Evolutionary conservation across 352 stramenopile species (phyloP).

Genomic region (Pythium aquatile): DNA sequence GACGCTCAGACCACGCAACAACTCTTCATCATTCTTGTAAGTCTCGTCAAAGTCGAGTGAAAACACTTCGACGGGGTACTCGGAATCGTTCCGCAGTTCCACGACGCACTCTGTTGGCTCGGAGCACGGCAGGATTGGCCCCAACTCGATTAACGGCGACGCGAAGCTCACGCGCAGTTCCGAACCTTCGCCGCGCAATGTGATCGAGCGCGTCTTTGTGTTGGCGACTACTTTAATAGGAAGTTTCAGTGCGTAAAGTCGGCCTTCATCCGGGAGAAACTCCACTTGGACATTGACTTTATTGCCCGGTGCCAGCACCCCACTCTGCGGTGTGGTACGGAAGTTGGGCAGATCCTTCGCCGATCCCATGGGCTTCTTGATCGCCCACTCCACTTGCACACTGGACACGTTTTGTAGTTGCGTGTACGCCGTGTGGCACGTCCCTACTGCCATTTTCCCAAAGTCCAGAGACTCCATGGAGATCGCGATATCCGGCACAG

Average conservation of each 20-base stretch:
- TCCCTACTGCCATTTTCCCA: constrained; percentile 85
- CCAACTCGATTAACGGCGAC: constrained; percentile 79
- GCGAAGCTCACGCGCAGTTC: constrained; percentile 81
- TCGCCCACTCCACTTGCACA: constrained; percentile 88
- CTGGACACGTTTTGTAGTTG: constrained; percentile 91
- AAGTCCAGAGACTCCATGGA: constrained; percentile 88
- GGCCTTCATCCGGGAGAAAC: constrained; percentile 84
- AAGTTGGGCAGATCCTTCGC: constrained; percentile 83
- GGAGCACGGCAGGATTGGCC: constrained; percentile 83
- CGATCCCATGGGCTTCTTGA: constrained; percentile 89
- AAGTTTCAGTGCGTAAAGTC: constrained; percentile 79
- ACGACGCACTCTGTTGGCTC: constrained; percentile 46
- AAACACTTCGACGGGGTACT: constrained; percentile 90
- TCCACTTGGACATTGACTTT: constrained; percentile 89
- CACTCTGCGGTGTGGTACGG: constrained; percentile 65
- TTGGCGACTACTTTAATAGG: constrained; percentile 87
- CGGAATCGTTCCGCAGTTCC: constrained; percentile 85
- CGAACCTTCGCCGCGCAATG: constrained; percentile 74
- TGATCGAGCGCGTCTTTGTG: constrained; percentile 72
- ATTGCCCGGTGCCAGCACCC: constrained; percentile 68
- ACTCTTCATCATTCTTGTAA: constrained; percentile 86
- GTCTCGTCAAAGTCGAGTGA: constrained; percentile 86
- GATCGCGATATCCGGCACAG: constrained; percentile 88
- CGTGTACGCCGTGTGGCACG: constrained; percentile 86
- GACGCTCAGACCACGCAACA: constrained; percentile 52